These are phyloP conservation scores for Luffa aegyptiaca DNA, from an alignment of 306 rosid species.

Conservation along the genomic window DNA sequence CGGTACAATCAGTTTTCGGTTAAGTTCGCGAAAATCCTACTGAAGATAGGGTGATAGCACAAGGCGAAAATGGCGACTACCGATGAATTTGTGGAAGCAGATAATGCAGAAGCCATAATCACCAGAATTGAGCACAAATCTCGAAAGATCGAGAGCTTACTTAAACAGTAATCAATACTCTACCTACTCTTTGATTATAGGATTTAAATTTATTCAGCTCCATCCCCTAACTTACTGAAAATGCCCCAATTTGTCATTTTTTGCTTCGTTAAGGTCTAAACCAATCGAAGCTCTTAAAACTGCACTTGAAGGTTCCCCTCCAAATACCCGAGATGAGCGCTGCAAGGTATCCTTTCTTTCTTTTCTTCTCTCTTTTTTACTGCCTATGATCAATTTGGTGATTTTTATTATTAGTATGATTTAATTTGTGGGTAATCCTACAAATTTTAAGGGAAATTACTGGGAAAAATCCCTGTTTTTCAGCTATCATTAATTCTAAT, in stretches of 20 bases:
- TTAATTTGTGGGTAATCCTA: background rate
- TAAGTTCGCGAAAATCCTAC: background rate
- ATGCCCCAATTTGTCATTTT: background rate
- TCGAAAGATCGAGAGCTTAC: conserved; percentile 87
- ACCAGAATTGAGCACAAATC: conserved; percentile 90
- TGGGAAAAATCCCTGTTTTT: background rate
- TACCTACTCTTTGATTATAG: background rate
- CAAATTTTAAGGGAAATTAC: background rate
- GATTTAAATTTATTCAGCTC: background rate
- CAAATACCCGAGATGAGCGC: conserved; percentile 76
- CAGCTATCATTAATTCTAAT: background rate
- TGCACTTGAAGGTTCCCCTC: conserved; percentile 93
- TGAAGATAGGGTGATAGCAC: background rate
- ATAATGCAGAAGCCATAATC: conserved; percentile 87
- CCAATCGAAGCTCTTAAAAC: conserved; percentile 91
- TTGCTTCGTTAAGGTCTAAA: conserved; percentile 42
- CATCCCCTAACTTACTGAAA: background rate
- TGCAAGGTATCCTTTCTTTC: conserved; percentile 46
- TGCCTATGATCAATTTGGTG: background rate
- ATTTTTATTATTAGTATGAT: background rate
- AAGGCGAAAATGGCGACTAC: conserved; percentile 41
- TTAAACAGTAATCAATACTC: conserved; percentile 49
- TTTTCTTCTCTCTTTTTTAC: background rate
- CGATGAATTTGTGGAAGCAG: conserved; percentile 59
- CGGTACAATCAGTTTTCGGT: background rate